phyloP scores from a whole-genome alignment of 2,329 filamentous ascomycete genomes.

The Fusarium coffeatum region DNA sequence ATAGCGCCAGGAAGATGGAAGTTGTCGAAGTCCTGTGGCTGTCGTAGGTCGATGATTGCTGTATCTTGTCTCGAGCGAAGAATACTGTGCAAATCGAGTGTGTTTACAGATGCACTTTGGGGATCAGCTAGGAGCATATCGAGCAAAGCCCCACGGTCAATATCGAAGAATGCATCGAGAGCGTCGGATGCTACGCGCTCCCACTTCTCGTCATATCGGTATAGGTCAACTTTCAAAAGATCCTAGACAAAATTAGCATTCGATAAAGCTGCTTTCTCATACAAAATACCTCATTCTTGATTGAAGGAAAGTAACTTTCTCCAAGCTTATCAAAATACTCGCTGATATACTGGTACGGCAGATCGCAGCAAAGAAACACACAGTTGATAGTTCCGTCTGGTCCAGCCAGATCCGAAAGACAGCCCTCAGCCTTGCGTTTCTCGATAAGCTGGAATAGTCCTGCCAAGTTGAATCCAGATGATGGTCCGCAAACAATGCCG shows the following conservation, averaged over 20 bases:
- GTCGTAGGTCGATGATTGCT: slow-evolving; percentile 59
- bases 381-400: slow-evolving; percentile 61
- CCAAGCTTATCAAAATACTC: slow-evolving; percentile 70
- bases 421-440: slow-evolving; percentile 59
- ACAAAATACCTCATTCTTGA: slow-evolving; percentile 55
- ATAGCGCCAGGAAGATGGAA: slow-evolving; percentile 58
- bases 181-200: slow-evolving; percentile 36
- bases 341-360: slow-evolving; percentile 72
- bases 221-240: slow-evolving; percentile 41
- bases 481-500: slow-evolving; percentile 70
- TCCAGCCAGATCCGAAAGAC: slow-evolving; percentile 57
- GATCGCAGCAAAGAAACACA: slow-evolving; percentile 71
- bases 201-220: slow-evolving; percentile 47
- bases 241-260: slow-evolving; percentile 24
- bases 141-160: slow-evolving; percentile 26
- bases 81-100: slow-evolving; percentile 9
- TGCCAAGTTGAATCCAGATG: slow-evolving; percentile 68
- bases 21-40: slow-evolving; percentile 54
- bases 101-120: background rate
- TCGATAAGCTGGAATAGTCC: slow-evolving; percentile 64
- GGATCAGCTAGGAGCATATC: slow-evolving; percentile 22
- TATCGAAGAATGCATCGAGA: slow-evolving; percentile 22
- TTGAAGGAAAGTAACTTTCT: slow-evolving; percentile 59
- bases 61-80: slow-evolving; percentile 43
- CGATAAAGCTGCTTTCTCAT: too few species aligned